Evolutionary conservation across 805 yeast species (phyloP).

Genomic region (Lipomyces mesembrius): DNA sequence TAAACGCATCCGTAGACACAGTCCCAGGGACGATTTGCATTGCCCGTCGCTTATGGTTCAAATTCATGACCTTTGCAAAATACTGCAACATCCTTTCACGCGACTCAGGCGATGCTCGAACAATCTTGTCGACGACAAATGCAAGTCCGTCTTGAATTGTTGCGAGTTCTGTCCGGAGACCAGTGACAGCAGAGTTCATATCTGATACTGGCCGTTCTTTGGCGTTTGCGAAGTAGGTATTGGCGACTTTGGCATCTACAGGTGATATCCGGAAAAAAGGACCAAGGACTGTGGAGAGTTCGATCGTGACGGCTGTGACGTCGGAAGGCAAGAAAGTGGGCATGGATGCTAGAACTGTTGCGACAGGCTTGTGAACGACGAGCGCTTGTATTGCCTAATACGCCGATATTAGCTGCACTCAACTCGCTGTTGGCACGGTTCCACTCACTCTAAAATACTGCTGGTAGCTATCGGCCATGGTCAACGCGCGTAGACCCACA

Average conservation of each 20-base stretch:
- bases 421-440: conserved; percentile 30
- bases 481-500: conserved; percentile 44
- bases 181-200: conserved; percentile 56
- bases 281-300: conserved; percentile 70
- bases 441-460: conserved; percentile 54
- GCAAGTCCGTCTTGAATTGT: conserved; percentile 60
- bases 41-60: conserved; percentile 85
- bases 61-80: conserved; percentile 74
- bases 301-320: conserved; percentile 58
- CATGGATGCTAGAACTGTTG: conserved; percentile 61
- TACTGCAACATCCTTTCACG: conserved; percentile 67
- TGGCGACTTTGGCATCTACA: conserved; percentile 50
- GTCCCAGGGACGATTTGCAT: conserved; percentile 72
- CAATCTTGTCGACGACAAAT: conserved; percentile 68
- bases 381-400: conserved; percentile 53
- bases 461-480: conserved; percentile 37
- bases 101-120: conserved; percentile 71
- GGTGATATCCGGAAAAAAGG: conserved; percentile 80
- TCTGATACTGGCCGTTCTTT: conserved; percentile 50
- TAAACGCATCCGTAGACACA: conserved; percentile 77
- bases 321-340: conserved; percentile 57
- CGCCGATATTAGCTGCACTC: background rate
- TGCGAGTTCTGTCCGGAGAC: conserved; percentile 67
- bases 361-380: conserved; percentile 65
- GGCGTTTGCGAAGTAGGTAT: conserved; percentile 37